Evolutionary conservation across 768 basidiomycete genomes (phyloP).

Genomic region (Trametes punicea): DNA sequence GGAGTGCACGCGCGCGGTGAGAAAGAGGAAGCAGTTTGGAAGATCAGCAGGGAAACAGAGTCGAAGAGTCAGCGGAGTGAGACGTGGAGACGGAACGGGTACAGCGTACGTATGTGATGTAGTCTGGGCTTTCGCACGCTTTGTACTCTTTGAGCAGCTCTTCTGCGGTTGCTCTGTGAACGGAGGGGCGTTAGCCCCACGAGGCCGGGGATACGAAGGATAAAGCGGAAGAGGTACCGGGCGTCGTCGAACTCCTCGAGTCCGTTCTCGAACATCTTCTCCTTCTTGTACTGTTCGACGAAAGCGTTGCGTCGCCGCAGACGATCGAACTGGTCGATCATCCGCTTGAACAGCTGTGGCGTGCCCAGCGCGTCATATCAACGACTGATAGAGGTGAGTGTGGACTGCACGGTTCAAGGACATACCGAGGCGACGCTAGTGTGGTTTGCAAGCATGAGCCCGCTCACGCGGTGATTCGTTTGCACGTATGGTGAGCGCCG

Average conservation of each 20-base stretch:
- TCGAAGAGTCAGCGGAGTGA: neutral
- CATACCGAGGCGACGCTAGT: constrained; percentile 95
- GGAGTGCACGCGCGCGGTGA: too few relatives aligned
- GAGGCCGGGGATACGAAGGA: neutral
- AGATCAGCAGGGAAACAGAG: too few relatives aligned
- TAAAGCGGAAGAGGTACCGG: constrained; percentile 48
- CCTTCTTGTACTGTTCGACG: constrained; percentile 96
- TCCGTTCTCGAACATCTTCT: constrained; percentile 90
- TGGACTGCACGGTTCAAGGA: constrained; percentile 15
- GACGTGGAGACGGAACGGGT: neutral
- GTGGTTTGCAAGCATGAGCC: constrained; percentile 98
- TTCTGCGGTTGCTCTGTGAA: constrained; percentile 72
- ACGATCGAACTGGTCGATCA: constrained; percentile 92
- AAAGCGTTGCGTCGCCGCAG: constrained; percentile 88
- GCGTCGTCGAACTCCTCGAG: constrained; percentile 97
- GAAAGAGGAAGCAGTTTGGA: too few relatives aligned
- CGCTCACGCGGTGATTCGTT: constrained; percentile 92
- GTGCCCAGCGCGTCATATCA: neutral
- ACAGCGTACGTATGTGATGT: constrained; percentile 76
- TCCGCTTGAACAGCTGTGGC: constrained; percentile 85
- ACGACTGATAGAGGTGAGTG: neutral
- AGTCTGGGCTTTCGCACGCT: constrained; percentile 93
- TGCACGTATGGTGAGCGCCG: constrained; percentile 85
- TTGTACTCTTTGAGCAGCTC: constrained; percentile 92
- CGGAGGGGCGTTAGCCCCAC: neutral